Base-by-base conservation (phyloP, 2,329 filamentous ascomycete species). In the Colletotrichum musicola region DNA sequence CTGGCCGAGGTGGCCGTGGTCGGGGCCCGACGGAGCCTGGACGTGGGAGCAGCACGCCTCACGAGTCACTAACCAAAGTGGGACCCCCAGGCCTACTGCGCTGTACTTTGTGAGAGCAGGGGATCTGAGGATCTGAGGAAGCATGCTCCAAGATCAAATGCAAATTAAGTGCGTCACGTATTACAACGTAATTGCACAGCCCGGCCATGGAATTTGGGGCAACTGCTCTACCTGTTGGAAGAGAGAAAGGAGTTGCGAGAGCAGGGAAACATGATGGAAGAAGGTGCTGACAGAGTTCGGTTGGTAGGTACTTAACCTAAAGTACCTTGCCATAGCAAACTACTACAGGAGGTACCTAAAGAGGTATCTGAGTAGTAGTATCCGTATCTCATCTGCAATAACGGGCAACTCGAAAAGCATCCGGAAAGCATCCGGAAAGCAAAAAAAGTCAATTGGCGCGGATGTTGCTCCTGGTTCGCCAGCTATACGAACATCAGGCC, bases 21-120 rank as follows among this genome's bases (percentile, higher is more conserved):
- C 20, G 22, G 55, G 55, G 42, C 55, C 55, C 20, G 20, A 60
- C 46, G 44, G 46, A 57, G 38, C 18, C 27, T 22, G 27, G 53
- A 16, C 7, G 35, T 16, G 35, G 38, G 7, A 27, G 30, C 27
- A 38, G n/a, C 27, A 25, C 27, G 44, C 57, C 35, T 61, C 49
- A 44, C 42, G 59, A 16, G 47, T 53, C 35, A 51, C 59, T 54
- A 44, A 46, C 59, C 59, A 38, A 54, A 62, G 44, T 44, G 14
- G 49, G 49, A 46, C 25, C 16, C 16, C 22, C 30, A 40, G 25
- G 20, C 40, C 22, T 50, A 14, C 22, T 25, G 22, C 22, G 22
- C 22, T 25, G 22, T 4, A 25, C 22, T 25, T 25, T 25, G 22
- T 25, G 42, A n/a, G 40, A 20, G 35, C 27, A 61, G 20, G 46